Percentiles rank a stretch among this genome's conserved stretches.
Evolutionary conservation across 768 basidiomycete species (phyloP).

Genomic region (Mycena chlorophos): DNA sequence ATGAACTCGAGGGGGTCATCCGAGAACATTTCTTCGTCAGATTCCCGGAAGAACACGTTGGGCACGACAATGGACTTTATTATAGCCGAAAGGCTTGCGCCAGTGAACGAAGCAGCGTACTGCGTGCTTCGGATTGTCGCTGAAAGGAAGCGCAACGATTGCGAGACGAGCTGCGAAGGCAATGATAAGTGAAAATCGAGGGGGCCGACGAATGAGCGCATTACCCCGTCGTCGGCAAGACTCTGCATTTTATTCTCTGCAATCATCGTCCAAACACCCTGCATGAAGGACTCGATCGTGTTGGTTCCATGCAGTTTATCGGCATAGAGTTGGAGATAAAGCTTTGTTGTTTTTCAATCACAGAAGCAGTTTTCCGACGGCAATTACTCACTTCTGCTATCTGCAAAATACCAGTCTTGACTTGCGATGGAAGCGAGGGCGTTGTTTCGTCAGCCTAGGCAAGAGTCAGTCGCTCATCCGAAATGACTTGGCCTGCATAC

Average conservation of each 20-base stretch:
- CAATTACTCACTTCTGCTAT: constrained; percentile 71
- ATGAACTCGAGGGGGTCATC: constrained; percentile 97
- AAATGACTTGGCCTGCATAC: constrained; percentile 43
- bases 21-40: constrained; percentile 94
- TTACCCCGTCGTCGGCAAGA: constrained; percentile 72
- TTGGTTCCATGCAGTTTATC: constrained; percentile 68
- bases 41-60: constrained; percentile 85
- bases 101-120: constrained; percentile 80
- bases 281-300: constrained; percentile 74
- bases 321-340: constrained; percentile 81
- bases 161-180: constrained; percentile 73
- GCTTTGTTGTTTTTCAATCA: constrained; percentile 35
- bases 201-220: constrained; percentile 21
- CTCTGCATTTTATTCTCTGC: constrained; percentile 69
- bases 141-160: constrained; percentile 87
- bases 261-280: constrained; percentile 87
- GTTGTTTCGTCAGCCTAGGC: constrained; percentile 73
- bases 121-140: constrained; percentile 88
- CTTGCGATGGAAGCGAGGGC: constrained; percentile 84
- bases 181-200: constrained; percentile 1
- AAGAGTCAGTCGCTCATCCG: constrained; percentile 12
- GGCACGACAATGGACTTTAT: constrained; percentile 90
- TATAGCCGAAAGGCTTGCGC: constrained; percentile 79
- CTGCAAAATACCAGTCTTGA: constrained; percentile 89
- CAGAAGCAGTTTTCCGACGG: not conserved